phyloP scores from a whole-genome alignment of 345 rosid genomes.

The Aquilaria malaccensis region DNA sequence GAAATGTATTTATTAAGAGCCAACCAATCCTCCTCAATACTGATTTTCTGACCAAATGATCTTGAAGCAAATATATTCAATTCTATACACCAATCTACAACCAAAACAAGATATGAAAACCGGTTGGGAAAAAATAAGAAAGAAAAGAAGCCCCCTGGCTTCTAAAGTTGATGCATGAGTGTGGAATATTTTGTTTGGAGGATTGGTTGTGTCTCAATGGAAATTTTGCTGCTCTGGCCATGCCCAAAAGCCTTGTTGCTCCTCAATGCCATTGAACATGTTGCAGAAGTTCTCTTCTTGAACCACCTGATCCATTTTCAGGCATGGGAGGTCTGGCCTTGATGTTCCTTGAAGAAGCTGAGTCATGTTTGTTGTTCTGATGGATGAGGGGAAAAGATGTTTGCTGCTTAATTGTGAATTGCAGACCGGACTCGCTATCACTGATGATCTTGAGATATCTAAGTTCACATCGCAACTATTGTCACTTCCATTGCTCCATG shows the following conservation, averaged over 20 bases:
- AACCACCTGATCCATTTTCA: constrained; percentile 38
- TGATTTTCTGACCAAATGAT: constrained; percentile 17
- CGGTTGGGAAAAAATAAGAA: constrained; percentile 4
- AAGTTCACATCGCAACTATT: constrained; percentile 49
- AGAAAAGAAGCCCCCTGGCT: constrained; percentile 8
- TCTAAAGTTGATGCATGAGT: constrained; percentile 10
- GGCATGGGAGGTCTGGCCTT: constrained; percentile 37
- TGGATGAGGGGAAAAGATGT: constrained; percentile 45
- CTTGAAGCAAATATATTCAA: constrained; percentile 24
- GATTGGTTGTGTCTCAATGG: constrained; percentile 30
- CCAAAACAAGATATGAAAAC: constrained; percentile 17
- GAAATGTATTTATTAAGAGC: constrained; percentile 21
- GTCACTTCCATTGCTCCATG: constrained; percentile 74
- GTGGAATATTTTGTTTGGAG: constrained; percentile 2
- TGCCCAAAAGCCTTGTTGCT: constrained; percentile 65
- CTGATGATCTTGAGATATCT: constrained; percentile 40
- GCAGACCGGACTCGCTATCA: constrained; percentile 31
- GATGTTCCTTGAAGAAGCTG: constrained; percentile 39
- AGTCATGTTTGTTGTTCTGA: constrained; percentile 41
- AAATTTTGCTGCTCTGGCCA: constrained; percentile 65
- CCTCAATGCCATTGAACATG: constrained; percentile 68
- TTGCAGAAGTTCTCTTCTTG: constrained; percentile 57
- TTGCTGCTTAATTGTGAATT: constrained; percentile 27
- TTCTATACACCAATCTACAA: constrained; percentile 28
- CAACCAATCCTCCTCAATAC: constrained; percentile 19